A percentile compares a stretch with the other conserved stretches of the same genome.
These are phyloP conservation scores for Allomyces macrogynus DNA, from an alignment of 192 early-diverging fungal species.

Conservation along the genomic window DNA sequence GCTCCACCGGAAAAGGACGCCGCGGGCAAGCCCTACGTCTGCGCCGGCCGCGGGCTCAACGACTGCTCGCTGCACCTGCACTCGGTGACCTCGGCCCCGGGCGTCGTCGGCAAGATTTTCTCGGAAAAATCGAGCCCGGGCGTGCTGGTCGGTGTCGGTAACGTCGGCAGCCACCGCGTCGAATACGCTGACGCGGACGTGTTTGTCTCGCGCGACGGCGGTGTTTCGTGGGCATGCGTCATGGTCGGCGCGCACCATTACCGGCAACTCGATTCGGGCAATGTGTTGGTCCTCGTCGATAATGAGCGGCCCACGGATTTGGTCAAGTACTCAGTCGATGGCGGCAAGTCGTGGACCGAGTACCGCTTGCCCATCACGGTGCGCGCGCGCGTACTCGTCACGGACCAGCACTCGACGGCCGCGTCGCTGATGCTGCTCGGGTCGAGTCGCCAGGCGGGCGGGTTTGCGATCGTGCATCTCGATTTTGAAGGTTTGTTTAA, in stretches of 20 bases:
- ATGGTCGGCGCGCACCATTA: conserved; percentile 56
- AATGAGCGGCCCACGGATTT: conserved; percentile 25
- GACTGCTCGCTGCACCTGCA: conserved; percentile 72
- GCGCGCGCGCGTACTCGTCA: conserved; percentile 43
- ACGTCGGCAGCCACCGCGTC: conserved; percentile 47
- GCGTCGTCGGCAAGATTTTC: conserved; percentile 49
- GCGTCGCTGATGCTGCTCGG: conserved; percentile 44
- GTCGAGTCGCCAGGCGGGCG: conserved; percentile 9
- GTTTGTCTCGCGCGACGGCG: conserved; percentile 69
- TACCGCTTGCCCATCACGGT: conserved; percentile 22
- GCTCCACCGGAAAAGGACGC: conserved; percentile 34
- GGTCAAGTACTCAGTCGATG: conserved; percentile 55
- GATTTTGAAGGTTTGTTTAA: conserved; percentile 41
- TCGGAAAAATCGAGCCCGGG: conserved; percentile 54
- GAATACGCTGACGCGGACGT: conserved; percentile 61
- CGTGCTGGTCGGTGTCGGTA: conserved; percentile 77
- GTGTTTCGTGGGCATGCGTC: conserved; percentile 48
- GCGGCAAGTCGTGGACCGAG: conserved; percentile 49
- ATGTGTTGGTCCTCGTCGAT: conserved; percentile 52
- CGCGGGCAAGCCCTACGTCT: conserved; percentile 32
- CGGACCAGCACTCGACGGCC: conserved; percentile 62
- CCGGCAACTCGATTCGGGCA: conserved; percentile 65
- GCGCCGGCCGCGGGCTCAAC: conserved; percentile 17
- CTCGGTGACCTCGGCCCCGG: conserved; percentile 42
- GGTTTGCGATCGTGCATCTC: conserved; percentile 32